phyloP scores from a whole-genome alignment of 352 stramenopile species.

The Pelagophyceae sp. region DNA sequence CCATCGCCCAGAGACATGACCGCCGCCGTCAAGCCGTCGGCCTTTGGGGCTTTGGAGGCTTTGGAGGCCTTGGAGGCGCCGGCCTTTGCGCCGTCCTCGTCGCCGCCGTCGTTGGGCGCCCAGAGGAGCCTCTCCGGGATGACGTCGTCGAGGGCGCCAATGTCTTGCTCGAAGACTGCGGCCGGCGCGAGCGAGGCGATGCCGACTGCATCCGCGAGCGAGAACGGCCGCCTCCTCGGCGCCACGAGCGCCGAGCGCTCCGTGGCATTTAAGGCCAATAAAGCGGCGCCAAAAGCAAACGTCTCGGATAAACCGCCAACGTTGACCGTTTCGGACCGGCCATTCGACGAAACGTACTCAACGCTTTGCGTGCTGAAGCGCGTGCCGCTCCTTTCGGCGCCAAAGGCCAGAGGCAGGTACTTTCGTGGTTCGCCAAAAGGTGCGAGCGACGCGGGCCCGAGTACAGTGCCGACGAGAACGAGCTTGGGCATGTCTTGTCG shows the following conservation, averaged over 20 bases:
- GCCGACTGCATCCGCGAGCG: background rate
- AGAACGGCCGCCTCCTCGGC: background rate
- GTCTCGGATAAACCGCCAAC: background rate
- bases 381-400: background rate
- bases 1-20: background rate
- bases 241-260: background rate
- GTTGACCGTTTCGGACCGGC: background rate
- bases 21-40: too few species aligned
- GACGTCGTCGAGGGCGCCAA: background rate
- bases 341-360: background rate
- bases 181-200: background rate
- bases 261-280: background rate
- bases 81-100: background rate
- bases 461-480: background rate
- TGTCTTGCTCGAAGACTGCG: background rate
- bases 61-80: background rate
- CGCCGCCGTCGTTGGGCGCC: too few species aligned
- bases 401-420: background rate
- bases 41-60: too few species aligned
- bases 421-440: background rate
- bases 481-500: too few species aligned
- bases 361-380: background rate
- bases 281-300: background rate
- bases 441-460: background rate
- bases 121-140: background rate